phyloP scores from a whole-genome alignment of 305 asterid genomes.

The Euphrasia arctica region DNA sequence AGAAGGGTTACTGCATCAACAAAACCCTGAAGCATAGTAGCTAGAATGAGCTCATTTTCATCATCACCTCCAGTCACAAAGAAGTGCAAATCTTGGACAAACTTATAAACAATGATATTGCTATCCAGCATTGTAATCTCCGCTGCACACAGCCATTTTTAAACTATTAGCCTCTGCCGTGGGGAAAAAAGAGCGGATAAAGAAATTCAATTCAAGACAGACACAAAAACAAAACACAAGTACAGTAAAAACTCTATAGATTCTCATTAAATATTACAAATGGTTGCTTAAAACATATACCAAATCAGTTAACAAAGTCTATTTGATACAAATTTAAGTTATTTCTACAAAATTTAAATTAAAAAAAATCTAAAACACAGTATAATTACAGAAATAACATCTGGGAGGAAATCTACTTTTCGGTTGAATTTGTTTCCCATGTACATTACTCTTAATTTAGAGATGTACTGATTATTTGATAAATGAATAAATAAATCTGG shows the following conservation, averaged over 20 bases:
- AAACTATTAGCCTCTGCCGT: background rate
- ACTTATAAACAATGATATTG: constrained; percentile 59
- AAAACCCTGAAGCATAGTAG: constrained; percentile 75
- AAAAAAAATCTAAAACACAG: too few species aligned
- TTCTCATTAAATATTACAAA: background rate
- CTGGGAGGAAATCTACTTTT: too few species aligned
- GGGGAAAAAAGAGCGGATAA: background rate
- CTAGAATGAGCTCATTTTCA: constrained; percentile 68
- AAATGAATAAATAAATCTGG: background rate
- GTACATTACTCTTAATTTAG: too few species aligned
- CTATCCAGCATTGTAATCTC: constrained; percentile 74
- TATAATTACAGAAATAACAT: too few species aligned
- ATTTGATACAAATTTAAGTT: too few species aligned
- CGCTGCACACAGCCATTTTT: constrained; percentile 38
- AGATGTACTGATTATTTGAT: background rate
- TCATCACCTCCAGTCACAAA: constrained; percentile 82
- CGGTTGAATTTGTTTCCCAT: too few species aligned
- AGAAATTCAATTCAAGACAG: constrained; percentile 14
- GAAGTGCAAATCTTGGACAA: constrained; percentile 79
- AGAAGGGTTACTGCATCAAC: constrained; percentile 66
- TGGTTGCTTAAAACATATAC: too few species aligned
- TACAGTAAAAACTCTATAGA: background rate
- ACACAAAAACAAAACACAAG: background rate
- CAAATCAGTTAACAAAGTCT: too few species aligned
- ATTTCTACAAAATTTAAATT: too few species aligned